Evolutionary conservation across 2,329 filamentous ascomycete genomes (phyloP), one percentile per base, ranked within the genome.

Genomic region (Colletotrichum sp.): DNA sequence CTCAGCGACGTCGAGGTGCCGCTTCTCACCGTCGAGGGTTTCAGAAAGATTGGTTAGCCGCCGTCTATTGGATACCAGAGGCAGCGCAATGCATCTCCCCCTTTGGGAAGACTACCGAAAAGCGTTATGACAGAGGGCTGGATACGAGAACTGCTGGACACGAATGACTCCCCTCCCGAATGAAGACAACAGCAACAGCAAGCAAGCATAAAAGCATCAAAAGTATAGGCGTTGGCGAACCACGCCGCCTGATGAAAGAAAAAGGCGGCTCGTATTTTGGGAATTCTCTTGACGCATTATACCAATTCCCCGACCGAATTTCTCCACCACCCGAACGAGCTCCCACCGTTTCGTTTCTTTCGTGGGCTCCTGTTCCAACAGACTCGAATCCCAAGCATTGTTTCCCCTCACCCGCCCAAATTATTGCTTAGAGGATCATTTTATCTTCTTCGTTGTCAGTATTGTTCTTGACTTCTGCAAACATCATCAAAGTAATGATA

Each of bases 1-100:
- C 90, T 95, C 75, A 88, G 86, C 78, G 91, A 93, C 59, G 92
- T 96, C 57, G 95, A 96, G 83, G 85, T 88, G 4, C 87, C 85
- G 2, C 79, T 83, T 21, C 83, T 88, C 4, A 82, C 82, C 16
- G 83, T 87, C 3, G 86, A 88, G 69, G 85, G 85, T 14, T 86
- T 87, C 77, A 85, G 86, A 39, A 78, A 72, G 70, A 64, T 74
- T 32, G 77, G 74, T 32, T 78, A 65, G 71, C 48, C n/a, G 57
- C 24, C 66, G 39, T 30, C 39, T 52, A 14, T 18, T 32, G 63
- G 16, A 28, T 14, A 16, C 39, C 36, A 30, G 14, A 52, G 18
- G 48, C 61, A 28, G 36, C 13, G 34, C 24, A 43, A n/a, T 52
- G 26, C 26, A 28, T 39, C 21, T 32, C 43, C 16, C 26, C 14